Evolutionary conservation across 805 yeast species (phyloP), one percentile per base, ranked within the genome.

Genomic region (Metschnikowia noctiluminum): DNA sequence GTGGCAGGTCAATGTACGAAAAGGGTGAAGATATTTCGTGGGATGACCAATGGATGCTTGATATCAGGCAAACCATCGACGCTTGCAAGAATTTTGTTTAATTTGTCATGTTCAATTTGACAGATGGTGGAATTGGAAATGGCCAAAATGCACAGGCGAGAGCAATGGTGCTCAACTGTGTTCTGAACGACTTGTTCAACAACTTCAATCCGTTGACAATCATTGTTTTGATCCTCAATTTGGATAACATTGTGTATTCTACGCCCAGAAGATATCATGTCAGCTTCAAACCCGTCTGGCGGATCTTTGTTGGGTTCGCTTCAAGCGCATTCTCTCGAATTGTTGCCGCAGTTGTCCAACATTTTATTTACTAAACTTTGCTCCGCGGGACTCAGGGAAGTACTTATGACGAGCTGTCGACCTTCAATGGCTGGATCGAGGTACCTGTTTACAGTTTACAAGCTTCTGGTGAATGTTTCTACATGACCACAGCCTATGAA

Each of bases 171-270:
- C 66, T 77, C 30, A 64, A 75, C 30, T 80, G 80, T 41, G 79
- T 79, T 55, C 82, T 82, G 50, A 79, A 79, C 57, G 83, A 79
- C 68, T 70, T 79, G 56, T 76, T 78, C 65, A 72, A 67, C 53
- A 78, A 77, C 58, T 77, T 79, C 66, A 79, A 79, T 56, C 81
- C 80, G 40, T 68, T 79, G 50, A 73, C 82, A 14, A 79, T 79
- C 56, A 76, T 79, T 52, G 67, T 78, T 42, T 64, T 76, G 50
- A 71, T 79, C 49, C 84, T 83, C 51, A 65, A 79, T 42, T 66
- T 78, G 57, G 81, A 79, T 57, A 64, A 71, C 52, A 44, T 62
- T 16, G 35, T 79, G n/a, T 79, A 79, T 55, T 83, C 84, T 51
- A 34, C 63, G 3, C 61, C 78, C 43, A 69, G 81, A 61, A 74